phyloP scores from a whole-genome alignment of 768 basidiomycete genomes.

The Russula vinacea region DNA sequence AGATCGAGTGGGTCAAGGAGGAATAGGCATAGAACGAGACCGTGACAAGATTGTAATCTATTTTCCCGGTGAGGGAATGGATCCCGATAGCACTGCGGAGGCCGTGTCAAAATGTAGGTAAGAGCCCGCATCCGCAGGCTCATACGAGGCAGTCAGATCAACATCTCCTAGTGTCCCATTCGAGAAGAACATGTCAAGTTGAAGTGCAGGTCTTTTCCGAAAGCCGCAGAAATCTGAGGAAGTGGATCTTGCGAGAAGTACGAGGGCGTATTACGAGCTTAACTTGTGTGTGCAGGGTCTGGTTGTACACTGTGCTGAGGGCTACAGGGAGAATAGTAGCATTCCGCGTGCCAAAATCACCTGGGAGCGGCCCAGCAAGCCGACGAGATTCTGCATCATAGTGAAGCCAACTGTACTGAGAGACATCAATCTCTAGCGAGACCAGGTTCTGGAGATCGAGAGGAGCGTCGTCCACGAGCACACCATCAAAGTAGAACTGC shows the following conservation, averaged over 20 bases:
- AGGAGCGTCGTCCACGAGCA: constrained; percentile 58
- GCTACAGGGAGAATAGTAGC: constrained; percentile 53
- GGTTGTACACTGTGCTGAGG: constrained; percentile 62
- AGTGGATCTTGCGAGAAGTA: constrained; percentile 62
- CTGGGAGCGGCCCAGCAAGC: constrained; percentile 64
- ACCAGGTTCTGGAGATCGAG: constrained; percentile 60
- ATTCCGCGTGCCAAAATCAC: constrained; percentile 37
- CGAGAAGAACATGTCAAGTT: constrained; percentile 54
- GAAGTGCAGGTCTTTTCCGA: constrained; percentile 52
- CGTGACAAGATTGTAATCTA: constrained; percentile 40
- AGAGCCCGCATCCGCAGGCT: constrained; percentile 46
- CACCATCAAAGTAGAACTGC: constrained; percentile 56
- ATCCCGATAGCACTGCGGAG: constrained; percentile 51
- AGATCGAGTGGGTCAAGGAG: constrained; percentile 61
- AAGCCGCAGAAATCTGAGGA: constrained; percentile 53
- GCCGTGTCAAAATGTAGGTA: constrained; percentile 54
- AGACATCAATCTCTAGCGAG: constrained; percentile 55
- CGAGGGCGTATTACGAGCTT: constrained; percentile 66
- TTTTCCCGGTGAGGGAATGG: constrained; percentile 39
- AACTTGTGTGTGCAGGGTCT: constrained; percentile 61
- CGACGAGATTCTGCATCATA: constrained; percentile 56
- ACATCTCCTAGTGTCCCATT: constrained; percentile 47
- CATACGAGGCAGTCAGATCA: constrained; percentile 53
- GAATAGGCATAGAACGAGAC: constrained; percentile 70
- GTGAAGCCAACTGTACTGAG: constrained; percentile 54